These are phyloP conservation scores for Nannochloris sp. DNA, from an alignment of 139 green algal species.

Conservation along the genomic window DNA sequence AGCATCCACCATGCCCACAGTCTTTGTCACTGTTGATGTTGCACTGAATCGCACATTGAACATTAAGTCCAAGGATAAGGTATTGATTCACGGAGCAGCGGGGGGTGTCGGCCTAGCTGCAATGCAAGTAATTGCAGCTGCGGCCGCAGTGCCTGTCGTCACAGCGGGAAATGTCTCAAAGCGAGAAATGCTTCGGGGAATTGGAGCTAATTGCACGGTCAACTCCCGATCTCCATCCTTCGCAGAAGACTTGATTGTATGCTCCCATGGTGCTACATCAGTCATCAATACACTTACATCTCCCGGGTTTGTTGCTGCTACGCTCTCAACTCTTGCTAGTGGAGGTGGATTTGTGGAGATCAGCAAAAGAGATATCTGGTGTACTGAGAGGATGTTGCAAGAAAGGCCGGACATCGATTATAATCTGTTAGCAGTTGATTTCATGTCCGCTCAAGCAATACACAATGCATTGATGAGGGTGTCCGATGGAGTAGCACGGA, in stretches of 20 bases:
- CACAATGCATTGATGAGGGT: slow-evolving; percentile 18
- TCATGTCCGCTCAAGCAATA: slow-evolving; percentile 53
- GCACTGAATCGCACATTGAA: slow-evolving; percentile 28
- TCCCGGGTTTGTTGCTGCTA: slow-evolving; percentile 63
- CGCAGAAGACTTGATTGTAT: slow-evolving; percentile 9
- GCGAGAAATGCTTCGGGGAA: slow-evolving; percentile 34
- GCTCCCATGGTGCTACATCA: background rate
- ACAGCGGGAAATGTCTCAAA: slow-evolving; percentile 45
- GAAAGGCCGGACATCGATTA: slow-evolving; percentile 63
- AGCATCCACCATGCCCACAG: slow-evolving; percentile 61
- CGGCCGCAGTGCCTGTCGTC: slow-evolving; percentile 24
- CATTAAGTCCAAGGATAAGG: slow-evolving; percentile 27
- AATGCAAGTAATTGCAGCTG: slow-evolving; percentile 35
- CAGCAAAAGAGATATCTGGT: slow-evolving; percentile 79
- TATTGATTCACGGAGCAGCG: slow-evolving; percentile 64
- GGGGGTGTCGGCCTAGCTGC: slow-evolving; percentile 65
- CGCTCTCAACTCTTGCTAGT: slow-evolving; percentile 34
- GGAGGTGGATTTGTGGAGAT: slow-evolving; percentile 66
- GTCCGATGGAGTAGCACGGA: slow-evolving; percentile 23
- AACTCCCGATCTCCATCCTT: slow-evolving; percentile 47
- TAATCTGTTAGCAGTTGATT: slow-evolving; percentile 68
- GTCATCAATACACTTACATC: slow-evolving; percentile 75
- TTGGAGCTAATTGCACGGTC: slow-evolving; percentile 28
- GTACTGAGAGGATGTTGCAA: slow-evolving; percentile 28
- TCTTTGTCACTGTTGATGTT: slow-evolving; percentile 63